Percentiles rank a stretch among this genome's conserved stretches.
Evolutionary conservation across 2,329 filamentous ascomycete genomes (phyloP).

Genomic region (Penicillium sp.): DNA sequence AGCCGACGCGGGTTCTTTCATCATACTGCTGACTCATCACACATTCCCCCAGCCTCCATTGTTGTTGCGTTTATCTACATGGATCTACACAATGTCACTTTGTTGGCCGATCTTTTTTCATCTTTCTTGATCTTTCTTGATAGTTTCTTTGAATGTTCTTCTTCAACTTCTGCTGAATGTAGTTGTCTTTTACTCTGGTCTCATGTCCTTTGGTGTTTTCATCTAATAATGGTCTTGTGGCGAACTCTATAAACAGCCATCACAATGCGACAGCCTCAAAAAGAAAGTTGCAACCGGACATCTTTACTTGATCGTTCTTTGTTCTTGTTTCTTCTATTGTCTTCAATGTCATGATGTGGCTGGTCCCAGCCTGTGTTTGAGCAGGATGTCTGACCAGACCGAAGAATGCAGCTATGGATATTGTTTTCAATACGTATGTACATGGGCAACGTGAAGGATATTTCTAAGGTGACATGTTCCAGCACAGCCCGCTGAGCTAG

Average conservation of each 20-base stretch:
- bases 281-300: background rate
- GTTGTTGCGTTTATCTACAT: background rate
- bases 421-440: conserved; percentile 20
- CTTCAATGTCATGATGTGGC: background rate
- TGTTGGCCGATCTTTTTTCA: background rate
- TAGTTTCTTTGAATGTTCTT: background rate
- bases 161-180: background rate
- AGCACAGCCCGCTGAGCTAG: conserved; percentile 19
- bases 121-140: background rate
- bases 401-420: conserved; percentile 10
- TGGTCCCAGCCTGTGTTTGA: background rate
- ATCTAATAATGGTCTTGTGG: background rate
- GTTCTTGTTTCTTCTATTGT: background rate
- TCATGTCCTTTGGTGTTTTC: background rate
- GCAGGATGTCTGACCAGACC: background rate
- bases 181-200: background rate
- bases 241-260: background rate
- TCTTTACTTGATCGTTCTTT: background rate
- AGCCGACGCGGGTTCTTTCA: conserved; percentile 4
- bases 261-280: background rate
- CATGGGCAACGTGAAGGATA: conserved; percentile 16
- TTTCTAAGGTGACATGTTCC: conserved; percentile 1
- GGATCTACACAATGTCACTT: background rate
- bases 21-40: conserved; percentile 8
- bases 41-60: background rate